phyloP scores from a whole-genome alignment of 768 basidiomycete genomes.

The Fomitopsis serialis region DNA sequence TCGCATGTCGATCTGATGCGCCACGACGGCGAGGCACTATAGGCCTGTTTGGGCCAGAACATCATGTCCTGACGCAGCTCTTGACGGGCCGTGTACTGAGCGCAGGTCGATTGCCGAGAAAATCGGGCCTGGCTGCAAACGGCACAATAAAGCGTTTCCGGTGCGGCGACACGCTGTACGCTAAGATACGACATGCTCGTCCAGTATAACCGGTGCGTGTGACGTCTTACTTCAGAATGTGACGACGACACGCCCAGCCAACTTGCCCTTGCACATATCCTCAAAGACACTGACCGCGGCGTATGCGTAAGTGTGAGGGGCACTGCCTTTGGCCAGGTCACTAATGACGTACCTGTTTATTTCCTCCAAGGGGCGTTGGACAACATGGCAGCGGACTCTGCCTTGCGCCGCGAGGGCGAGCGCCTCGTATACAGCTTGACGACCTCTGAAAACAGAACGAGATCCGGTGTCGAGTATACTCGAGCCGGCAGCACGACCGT shows the following conservation, averaged over 20 bases:
- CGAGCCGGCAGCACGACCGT: not conserved
- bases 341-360: constrained; percentile 40
- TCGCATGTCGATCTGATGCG: not conserved
- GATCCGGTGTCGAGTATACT: not conserved
- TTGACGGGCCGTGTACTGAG: too few species aligned
- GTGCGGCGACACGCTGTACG: too few species aligned
- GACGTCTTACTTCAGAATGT: constrained; percentile 11
- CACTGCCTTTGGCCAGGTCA: not conserved
- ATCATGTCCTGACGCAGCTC: too few species aligned
- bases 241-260: constrained; percentile 45
- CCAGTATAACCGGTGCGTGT: not conserved
- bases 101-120: too few species aligned
- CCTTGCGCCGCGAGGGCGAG: constrained; percentile 65
- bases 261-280: constrained; percentile 28
- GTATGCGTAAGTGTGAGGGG: not conserved
- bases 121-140: too few species aligned
- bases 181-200: too few species aligned
- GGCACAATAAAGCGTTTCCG: too few species aligned
- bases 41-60: not conserved
- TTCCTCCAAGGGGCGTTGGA: constrained; percentile 37
- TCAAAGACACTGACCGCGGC: constrained; percentile 25
- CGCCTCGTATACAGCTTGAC: constrained; percentile 76
- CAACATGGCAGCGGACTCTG: constrained; percentile 53
- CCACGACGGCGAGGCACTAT: not conserved
- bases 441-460: constrained; percentile 32